Percentiles rank a stretch among this genome's conserved stretches.
These are phyloP conservation scores for Diplodia intermedia DNA, from an alignment of 2,329 filamentous ascomycete species.

Conservation along the genomic window DNA sequence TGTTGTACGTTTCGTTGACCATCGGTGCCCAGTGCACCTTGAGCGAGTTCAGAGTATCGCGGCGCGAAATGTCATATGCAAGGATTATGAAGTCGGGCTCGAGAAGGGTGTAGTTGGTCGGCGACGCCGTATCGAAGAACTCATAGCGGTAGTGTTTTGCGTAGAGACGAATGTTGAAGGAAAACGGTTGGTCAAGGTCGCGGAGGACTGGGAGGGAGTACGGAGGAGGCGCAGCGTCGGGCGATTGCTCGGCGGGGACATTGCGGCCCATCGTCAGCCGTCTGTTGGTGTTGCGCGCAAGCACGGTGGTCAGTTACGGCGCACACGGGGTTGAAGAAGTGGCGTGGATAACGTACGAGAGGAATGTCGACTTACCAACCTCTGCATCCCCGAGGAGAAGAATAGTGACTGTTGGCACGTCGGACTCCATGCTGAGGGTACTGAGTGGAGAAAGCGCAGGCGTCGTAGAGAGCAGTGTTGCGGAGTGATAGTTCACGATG, in stretches of 20 bases:
- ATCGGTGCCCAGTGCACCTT: conserved; percentile 53
- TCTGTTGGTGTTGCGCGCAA: conserved; percentile 27
- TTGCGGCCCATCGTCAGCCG: conserved; percentile 38
- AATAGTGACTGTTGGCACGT: conserved; percentile 54
- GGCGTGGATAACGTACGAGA: conserved; percentile 59
- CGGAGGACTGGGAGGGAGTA: conserved; percentile 54
- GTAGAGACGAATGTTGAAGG: conserved; percentile 65
- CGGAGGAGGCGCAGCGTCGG: conserved; percentile 43
- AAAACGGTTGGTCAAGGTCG: conserved; percentile 65
- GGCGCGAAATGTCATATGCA: conserved; percentile 65
- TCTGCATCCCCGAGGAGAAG: conserved; percentile 65
- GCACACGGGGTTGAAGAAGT: not conserved
- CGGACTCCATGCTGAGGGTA: conserved; percentile 14
- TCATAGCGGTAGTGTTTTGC: conserved; percentile 62
- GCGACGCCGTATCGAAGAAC: conserved; percentile 64
- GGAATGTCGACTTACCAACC: conserved; percentile 68
- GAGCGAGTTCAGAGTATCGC: conserved; percentile 57
- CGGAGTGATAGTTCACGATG: not conserved
- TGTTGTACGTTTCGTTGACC: conserved; percentile 61
- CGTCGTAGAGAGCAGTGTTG: not conserved
- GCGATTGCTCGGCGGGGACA: conserved; percentile 43
- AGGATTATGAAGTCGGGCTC: conserved; percentile 63
- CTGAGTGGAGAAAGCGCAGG: too few species aligned
- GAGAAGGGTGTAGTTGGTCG: conserved; percentile 64
- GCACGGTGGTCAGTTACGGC: not conserved